Evolutionary conservation across 352 stramenopile genomes (phyloP), one percentile per base, ranked within the genome.

Genomic region (Globisporangium alternatum): DNA sequence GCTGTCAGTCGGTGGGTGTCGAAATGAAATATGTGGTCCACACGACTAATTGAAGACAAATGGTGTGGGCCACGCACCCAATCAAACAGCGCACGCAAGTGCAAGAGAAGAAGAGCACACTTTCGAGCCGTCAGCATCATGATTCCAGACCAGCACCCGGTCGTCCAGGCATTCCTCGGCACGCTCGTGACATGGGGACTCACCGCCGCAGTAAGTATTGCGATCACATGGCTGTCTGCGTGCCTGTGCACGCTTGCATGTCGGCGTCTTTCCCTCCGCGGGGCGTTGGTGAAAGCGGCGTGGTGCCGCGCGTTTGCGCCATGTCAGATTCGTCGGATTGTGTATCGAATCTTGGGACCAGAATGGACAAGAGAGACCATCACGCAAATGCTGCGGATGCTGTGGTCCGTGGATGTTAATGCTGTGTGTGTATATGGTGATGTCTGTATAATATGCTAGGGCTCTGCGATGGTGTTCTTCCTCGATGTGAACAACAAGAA

Each of bases 171-270:
- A 60, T 77, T 95, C 52, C 74, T 95, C 12, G 88, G 88, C 62
- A 94, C 88, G 55, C 65, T 94, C 62, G 65, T 95, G 31, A 96
- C 88, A 28, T 96, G 88, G 88, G 86, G 81, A 3, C 79, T 96
- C 68, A 96, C 88, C 1, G 87, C 87, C 33, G 60, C 87, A 53
- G 83, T 91, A 71, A 65, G 71, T 67, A 5, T 15, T 57, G 5
- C 5, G 2, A 3, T 2, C 49, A 9, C 19, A 17, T 6, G 9
- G 1, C 15, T 17, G 22, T 22, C 0, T 54, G 8, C 45, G 10
- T 35, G 44, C 19, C 47, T 17, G 19, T 21, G 15, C 2, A 15
- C 12, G 12, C 47, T 30, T 53, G 17, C 8, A 13, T 41, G 2
- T 28, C 15, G 43, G 17, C 15, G 15, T 22, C 13, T 21, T 48